Conservation (phyloP, 2,329 filamentous ascomycete species). For the Hyphodiscus sp. region DNA sequence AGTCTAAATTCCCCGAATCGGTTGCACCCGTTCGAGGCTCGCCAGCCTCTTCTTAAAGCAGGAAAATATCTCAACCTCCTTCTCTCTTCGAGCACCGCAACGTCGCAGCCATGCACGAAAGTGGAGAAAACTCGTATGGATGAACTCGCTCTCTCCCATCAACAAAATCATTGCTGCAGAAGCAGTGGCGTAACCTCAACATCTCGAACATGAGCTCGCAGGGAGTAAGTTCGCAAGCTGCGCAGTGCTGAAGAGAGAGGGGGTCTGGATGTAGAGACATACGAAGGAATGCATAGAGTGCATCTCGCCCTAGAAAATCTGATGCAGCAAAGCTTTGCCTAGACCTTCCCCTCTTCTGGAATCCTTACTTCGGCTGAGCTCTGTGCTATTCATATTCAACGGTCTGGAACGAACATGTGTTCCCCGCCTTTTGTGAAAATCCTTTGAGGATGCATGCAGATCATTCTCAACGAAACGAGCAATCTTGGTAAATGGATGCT, state of each 20-base stretch:
- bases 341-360: background rate
- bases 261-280: background rate
- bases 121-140: background rate
- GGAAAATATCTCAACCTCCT: background rate
- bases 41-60: background rate
- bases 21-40: background rate
- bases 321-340: background rate
- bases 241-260: background rate
- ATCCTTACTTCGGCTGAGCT: background rate
- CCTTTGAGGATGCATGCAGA: background rate
- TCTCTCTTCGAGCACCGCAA: background rate
- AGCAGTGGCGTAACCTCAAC: background rate
- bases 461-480: background rate
- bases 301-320: background rate
- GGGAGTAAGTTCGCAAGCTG: too few relatives aligned
- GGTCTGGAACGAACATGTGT: background rate
- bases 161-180: background rate
- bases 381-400: background rate
- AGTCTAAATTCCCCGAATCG: too few relatives aligned
- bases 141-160: background rate
- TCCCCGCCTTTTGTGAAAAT: background rate
- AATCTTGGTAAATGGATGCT: background rate
- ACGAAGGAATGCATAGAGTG: background rate
- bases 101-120: background rate
- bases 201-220: background rate